Conservation (phyloP, 192 early-diverging fungal species). For the Chytriomyces sp. region DNA sequence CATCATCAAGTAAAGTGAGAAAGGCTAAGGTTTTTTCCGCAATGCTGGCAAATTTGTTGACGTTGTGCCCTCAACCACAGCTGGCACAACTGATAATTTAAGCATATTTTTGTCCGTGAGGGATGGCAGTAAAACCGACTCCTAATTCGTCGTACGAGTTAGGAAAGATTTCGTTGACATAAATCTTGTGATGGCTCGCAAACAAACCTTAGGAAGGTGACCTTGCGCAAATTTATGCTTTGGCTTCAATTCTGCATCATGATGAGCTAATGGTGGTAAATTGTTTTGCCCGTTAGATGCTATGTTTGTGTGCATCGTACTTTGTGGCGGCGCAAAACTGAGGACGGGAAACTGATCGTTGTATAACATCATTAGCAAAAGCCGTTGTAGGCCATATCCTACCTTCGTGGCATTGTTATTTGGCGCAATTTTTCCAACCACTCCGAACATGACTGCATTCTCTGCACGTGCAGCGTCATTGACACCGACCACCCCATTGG, state of each 20-base stretch:
- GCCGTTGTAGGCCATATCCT: background rate
- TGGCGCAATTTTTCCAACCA: conserved; percentile 23
- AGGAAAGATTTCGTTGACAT: background rate
- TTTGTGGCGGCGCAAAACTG: conserved; percentile 5
- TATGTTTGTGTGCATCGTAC: background rate
- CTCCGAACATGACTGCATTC: conserved; percentile 13
- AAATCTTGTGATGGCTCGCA: background rate
- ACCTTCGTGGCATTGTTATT: conserved; percentile 25
- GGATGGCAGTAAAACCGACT: conserved; percentile 11
- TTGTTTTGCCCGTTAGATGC: background rate
- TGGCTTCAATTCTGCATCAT: conserved; percentile 1
- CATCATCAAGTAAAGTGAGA: too few relatives aligned
- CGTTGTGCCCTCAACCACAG: background rate
- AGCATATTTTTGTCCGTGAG: conserved; percentile 6
- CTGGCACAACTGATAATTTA: background rate
- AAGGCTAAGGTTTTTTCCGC: conserved; percentile 13
- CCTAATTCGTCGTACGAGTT: background rate
- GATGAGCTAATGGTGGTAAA: background rate
- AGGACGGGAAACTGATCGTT: background rate
- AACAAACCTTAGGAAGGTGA: conserved; percentile 4
- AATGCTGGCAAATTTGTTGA: conserved; percentile 9
- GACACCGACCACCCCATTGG: background rate
- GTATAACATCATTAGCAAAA: background rate
- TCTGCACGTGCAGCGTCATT: background rate
- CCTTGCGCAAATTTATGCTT: conserved; percentile 12